These are phyloP conservation scores for Singerocomus rubriflavus DNA, from an alignment of 1,284 basidiomycete species.

Conservation along the genomic window DNA sequence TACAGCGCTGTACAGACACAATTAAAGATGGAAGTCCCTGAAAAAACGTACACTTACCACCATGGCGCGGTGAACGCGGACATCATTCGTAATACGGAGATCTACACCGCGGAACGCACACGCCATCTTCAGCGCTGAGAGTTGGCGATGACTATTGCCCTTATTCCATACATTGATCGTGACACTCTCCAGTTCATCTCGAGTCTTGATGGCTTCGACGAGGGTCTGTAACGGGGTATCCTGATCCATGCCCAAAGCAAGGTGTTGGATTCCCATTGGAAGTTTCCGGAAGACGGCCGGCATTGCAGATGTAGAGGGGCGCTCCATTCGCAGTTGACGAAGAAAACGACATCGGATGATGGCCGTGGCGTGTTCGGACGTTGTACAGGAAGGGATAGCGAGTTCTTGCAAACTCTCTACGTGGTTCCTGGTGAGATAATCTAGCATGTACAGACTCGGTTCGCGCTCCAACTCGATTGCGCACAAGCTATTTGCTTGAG, in stretches of 20 bases:
- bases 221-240: constrained; percentile 52
- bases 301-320: constrained; percentile 38
- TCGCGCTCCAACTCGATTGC: constrained; percentile 57
- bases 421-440: constrained; percentile 49
- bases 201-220: constrained; percentile 46
- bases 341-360: constrained; percentile 49
- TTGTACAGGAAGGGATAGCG: constrained; percentile 51
- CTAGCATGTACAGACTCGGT: constrained; percentile 49
- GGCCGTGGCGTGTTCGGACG: constrained; percentile 44
- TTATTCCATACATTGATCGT: constrained; percentile 48
- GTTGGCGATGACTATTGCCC: constrained; percentile 44
- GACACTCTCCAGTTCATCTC: constrained; percentile 40
- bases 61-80: constrained; percentile 45
- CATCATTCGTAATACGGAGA: constrained; percentile 43
- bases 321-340: constrained; percentile 51
- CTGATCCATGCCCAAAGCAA: constrained; percentile 56
- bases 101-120: constrained; percentile 55
- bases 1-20: constrained; percentile 16
- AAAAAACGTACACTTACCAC: constrained; percentile 39
- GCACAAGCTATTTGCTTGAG: constrained; percentile 41
- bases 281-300: constrained; percentile 48
- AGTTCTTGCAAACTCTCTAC: constrained; percentile 49
- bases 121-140: constrained; percentile 50
- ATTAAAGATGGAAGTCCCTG: constrained; percentile 14
- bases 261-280: constrained; percentile 46